Evolutionary conservation across 2,329 filamentous ascomycete genomes (phyloP).

Genomic region (Penicillium carneum): DNA sequence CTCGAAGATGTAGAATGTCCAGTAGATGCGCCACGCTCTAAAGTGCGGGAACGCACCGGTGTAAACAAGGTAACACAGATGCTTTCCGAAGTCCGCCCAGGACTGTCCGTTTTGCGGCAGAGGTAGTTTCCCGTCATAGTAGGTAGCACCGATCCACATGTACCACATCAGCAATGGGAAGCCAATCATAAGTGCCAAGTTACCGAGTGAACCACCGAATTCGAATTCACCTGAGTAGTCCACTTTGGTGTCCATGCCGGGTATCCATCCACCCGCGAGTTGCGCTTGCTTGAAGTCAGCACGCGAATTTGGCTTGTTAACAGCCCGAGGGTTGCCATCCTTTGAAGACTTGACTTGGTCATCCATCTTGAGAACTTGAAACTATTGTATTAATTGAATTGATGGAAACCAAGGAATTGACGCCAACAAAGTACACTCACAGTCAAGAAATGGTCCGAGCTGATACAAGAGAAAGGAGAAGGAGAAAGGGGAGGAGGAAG

Average conservation of each 20-base stretch:
- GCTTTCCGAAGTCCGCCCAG: conserved; percentile 71
- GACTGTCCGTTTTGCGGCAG: conserved; percentile 69
- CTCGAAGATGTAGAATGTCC: conserved; percentile 87
- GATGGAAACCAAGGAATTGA: not conserved
- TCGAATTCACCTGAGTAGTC: conserved; percentile 61
- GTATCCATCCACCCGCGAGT: conserved; percentile 31
- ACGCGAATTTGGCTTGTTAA: not conserved
- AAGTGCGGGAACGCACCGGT: conserved; percentile 81
- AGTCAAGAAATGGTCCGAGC: not conserved
- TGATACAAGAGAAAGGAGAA: not conserved
- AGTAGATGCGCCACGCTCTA: conserved; percentile 91
- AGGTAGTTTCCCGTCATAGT: conserved; percentile 85
- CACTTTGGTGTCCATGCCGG: conserved; percentile 38
- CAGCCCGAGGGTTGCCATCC: not conserved
- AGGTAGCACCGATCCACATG: conserved; percentile 95
- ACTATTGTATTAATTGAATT: not conserved
- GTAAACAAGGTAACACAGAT: conserved; percentile 75
- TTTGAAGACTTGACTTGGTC: conserved; percentile 1
- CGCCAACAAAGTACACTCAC: not conserved
- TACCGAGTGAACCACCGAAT: conserved; percentile 84
- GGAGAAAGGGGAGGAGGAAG: not conserved
- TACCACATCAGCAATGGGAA: conserved; percentile 97
- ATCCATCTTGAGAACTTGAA: not conserved
- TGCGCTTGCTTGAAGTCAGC: conserved; percentile 30
- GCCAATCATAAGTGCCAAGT: conserved; percentile 80